Conservation (phyloP, 2,329 filamentous ascomycete genomes). For the Zymoseptoria pseudotritici region DNA sequence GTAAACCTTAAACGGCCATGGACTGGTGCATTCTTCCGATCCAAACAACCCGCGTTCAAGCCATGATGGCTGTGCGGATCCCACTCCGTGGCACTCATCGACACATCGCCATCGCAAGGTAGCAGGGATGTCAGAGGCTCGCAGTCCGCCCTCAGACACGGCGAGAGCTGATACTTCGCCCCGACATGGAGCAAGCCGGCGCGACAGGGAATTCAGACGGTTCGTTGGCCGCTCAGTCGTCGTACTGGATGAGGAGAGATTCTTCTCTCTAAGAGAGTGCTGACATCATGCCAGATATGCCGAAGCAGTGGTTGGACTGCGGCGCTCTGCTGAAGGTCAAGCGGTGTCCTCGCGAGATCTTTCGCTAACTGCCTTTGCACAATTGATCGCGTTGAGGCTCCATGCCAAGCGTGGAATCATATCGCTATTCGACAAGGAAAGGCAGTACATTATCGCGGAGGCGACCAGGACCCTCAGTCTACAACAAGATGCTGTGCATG, state of each 20-base stretch:
- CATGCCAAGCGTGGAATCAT: slow-evolving; percentile 31
- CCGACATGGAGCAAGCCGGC: not conserved
- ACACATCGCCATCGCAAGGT: not conserved
- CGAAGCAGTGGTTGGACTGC: slow-evolving; percentile 6
- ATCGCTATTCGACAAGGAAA: slow-evolving; percentile 42
- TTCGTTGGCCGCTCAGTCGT: not conserved
- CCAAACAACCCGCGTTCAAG: not conserved
- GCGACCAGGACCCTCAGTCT: slow-evolving; percentile 37
- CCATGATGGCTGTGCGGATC: not conserved
- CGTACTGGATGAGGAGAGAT: not conserved
- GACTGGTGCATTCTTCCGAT: not conserved
- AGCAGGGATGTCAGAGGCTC: not conserved
- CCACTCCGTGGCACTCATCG: not conserved
- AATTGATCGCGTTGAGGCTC: slow-evolving; percentile 33
- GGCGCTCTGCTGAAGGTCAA: not conserved
- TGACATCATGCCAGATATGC: slow-evolving; percentile 4
- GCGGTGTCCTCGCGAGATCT: slow-evolving; percentile 6
- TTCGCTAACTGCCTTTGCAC: slow-evolving; percentile 40
- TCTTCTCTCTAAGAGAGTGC: not conserved
- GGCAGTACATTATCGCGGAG: slow-evolving; percentile 47
- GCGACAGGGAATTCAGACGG: not conserved
- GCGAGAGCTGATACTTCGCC: not conserved
- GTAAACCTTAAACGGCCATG: not conserved
- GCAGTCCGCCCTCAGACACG: not conserved
- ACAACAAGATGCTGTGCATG: slow-evolving; percentile 30